Evolutionary conservation across 768 basidiomycete species (phyloP), one percentile per base, ranked within the genome.

Genomic region (Trametes coccinea): DNA sequence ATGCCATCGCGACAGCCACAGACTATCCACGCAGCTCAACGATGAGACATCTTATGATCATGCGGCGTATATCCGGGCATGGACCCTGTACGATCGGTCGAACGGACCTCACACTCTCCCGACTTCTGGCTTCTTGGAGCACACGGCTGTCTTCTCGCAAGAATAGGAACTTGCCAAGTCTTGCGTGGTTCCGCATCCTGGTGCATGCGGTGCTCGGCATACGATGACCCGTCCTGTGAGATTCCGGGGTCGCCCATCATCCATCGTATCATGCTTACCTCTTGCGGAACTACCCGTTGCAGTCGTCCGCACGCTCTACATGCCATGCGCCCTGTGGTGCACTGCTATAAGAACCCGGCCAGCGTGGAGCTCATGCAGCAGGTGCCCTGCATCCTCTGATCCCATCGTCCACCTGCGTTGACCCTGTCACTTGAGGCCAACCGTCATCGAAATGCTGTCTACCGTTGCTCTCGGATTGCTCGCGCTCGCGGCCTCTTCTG

Each of bases 401-500:
- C 47, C 47, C 39, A 37, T 27, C 27, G 10, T 31, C 48, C 48
- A 29, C 30, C 11, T 16, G 11, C 31, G 48, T 8, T 53, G 22
- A 16, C 29, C 49, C 34, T 43, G 48, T 22, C 6, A 11, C 48
- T 29, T 16, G 48, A 31, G 48, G 48, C 14, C 27, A 22, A 50
- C 31, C 30, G 34, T 51, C 16, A 34, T 13, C 44, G 31, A 27
- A 14, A 62, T 59, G 58, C 47, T 56, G 14, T 53, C 65, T 31
- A 31, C 55, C 17, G 11, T 56, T 46, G 40, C 59, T 27, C 17
- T 60, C 34, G 53, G 51, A 14, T 48, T 65, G 16, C 39, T 63
- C 2, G 61, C 56, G 1, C 59, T 67, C 30, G 49, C 37, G 7
- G 62, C 59, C 16, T 55, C 59, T 2, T 45, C 65, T 17, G 55